Conservation (phyloP, 306 rosid genomes). For the Ormosia semicastrata region DNA sequence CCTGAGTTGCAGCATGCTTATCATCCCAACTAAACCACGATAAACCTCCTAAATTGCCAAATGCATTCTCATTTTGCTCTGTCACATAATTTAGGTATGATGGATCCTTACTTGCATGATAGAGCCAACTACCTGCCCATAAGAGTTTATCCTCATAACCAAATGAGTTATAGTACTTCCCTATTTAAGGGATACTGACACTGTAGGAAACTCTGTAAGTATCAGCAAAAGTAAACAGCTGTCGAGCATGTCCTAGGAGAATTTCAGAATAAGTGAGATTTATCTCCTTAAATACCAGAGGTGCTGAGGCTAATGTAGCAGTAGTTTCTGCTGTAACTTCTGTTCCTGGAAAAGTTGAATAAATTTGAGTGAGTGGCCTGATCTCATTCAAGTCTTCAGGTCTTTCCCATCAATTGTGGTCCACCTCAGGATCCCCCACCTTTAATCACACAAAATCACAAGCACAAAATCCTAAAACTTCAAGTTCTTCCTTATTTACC, state of each 20-base stretch:
- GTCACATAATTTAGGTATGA: conserved; percentile 57
- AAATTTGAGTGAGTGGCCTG: conserved; percentile 53
- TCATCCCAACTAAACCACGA: conserved; percentile 88
- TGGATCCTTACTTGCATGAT: conserved; percentile 61
- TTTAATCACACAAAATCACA: conserved; percentile 24
- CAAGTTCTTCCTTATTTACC: too few species aligned
- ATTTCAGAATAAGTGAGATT: conserved; percentile 46
- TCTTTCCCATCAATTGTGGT: conserved; percentile 77
- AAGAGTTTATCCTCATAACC: conserved; percentile 78
- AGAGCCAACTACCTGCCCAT: conserved; percentile 78
- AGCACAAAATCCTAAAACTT: not conserved
- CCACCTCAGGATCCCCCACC: conserved; percentile 74
- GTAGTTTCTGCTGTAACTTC: conserved; percentile 81
- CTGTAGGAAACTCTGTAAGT: conserved; percentile 60
- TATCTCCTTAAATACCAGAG: conserved; percentile 55
- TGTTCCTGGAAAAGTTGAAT: conserved; percentile 72
- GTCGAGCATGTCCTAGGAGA: conserved; percentile 55
- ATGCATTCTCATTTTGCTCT: conserved; percentile 39
- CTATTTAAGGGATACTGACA: conserved; percentile 64
- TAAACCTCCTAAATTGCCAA: conserved; percentile 47
- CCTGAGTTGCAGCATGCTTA: conserved; percentile 72
- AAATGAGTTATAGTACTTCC: conserved; percentile 62
- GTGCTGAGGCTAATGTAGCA: conserved; percentile 73
- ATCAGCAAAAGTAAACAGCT: conserved; percentile 67
- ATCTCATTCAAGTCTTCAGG: conserved; percentile 59